Evolutionary conservation across 2,329 filamentous ascomycete species (phyloP).

Genomic region (Fusarium sp.): DNA sequence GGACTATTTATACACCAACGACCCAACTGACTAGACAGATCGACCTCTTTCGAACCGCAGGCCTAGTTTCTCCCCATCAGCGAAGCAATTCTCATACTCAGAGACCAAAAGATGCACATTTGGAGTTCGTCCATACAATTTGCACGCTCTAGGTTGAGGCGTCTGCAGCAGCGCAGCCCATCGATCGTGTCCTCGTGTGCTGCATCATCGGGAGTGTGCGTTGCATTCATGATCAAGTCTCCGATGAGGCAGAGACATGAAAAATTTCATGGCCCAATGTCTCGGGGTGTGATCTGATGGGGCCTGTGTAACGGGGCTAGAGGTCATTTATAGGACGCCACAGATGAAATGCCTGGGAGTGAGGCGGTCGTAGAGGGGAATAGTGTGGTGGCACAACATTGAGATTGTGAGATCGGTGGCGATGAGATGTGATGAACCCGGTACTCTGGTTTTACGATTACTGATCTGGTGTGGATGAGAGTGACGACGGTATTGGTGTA

Average conservation of each 20-base stretch:
- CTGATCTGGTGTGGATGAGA: slow-evolving; percentile 11
- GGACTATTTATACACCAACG: slow-evolving; percentile 37
- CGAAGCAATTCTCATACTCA: slow-evolving; percentile 68
- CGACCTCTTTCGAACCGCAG: slow-evolving; percentile 54
- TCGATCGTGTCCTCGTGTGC: slow-evolving; percentile 28
- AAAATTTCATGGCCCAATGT: slow-evolving; percentile 29
- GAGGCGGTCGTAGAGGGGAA: slow-evolving; percentile 7
- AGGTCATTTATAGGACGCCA: slow-evolving; percentile 32
- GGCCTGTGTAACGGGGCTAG: slow-evolving; percentile 4
- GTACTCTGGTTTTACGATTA: slow-evolving; percentile 16
- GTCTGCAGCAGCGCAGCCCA: slow-evolving; percentile 29
- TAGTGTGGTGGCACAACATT: slow-evolving; percentile 36
- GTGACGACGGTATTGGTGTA: slow-evolving; percentile 1
- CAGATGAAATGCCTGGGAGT: not conserved
- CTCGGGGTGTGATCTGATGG: slow-evolving; percentile 34
- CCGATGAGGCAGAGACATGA: slow-evolving; percentile 24
- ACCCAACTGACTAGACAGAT: slow-evolving; percentile 29
- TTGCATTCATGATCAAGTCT: slow-evolving; percentile 12
- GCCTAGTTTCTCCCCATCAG: slow-evolving; percentile 67
- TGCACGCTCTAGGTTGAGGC: slow-evolving; percentile 19
- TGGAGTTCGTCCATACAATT: slow-evolving; percentile 65
- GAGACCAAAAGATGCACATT: slow-evolving; percentile 59
- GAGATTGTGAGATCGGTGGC: slow-evolving; percentile 16
- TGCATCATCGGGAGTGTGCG: slow-evolving; percentile 40
- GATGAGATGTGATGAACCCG: slow-evolving; percentile 34